Evolutionary conservation across 108 stramenopile genomes (phyloP).

Genomic region (Seminavis robusta): DNA sequence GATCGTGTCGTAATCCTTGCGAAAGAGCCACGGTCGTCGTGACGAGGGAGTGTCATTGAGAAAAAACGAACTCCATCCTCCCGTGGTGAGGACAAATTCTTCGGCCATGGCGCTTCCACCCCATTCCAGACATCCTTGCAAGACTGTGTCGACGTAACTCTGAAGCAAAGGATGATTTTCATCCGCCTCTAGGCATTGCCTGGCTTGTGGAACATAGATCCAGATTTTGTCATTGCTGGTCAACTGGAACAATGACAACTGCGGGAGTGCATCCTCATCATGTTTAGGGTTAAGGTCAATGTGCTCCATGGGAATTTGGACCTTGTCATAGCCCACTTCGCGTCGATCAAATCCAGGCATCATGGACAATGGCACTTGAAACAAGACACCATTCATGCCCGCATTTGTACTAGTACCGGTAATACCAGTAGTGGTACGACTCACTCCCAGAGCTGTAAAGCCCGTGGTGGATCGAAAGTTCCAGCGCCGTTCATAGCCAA

Average conservation of each 20-base stretch:
- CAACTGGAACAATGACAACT: too few relatives aligned
- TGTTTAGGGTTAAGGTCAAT: conserved; percentile 2
- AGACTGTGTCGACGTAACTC: conserved; percentile 69
- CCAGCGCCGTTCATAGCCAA: conserved; percentile 60
- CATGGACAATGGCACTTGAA: conserved; percentile 34
- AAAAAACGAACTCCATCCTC: conserved; percentile 57
- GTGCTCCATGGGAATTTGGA: conserved; percentile 30
- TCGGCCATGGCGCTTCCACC: conserved; percentile 65
- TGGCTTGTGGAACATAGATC: conserved; percentile 53
- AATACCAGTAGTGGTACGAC: conserved; percentile 1
- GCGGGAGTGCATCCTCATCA: background rate
- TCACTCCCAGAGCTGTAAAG: conserved; percentile 58
- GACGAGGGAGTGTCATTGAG: conserved; percentile 64
- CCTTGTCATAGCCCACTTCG: conserved; percentile 57
- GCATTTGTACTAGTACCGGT: conserved; percentile 36
- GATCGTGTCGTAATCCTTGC: conserved; percentile 60
- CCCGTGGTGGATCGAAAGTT: conserved; percentile 69
- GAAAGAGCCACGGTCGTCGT: conserved; percentile 63
- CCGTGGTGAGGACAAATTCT: conserved; percentile 48
- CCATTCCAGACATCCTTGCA: conserved; percentile 73
- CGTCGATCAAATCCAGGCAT: conserved; percentile 55
- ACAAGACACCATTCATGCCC: conserved; percentile 58
- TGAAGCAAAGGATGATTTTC: conserved; percentile 62
- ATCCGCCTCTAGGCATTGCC: conserved; percentile 33
- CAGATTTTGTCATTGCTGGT: conserved; percentile 21